Evolutionary conservation across 2,329 filamentous ascomycete genomes (phyloP), one percentile per base, ranked within the genome.

Genomic region (Fusarium continuum): DNA sequence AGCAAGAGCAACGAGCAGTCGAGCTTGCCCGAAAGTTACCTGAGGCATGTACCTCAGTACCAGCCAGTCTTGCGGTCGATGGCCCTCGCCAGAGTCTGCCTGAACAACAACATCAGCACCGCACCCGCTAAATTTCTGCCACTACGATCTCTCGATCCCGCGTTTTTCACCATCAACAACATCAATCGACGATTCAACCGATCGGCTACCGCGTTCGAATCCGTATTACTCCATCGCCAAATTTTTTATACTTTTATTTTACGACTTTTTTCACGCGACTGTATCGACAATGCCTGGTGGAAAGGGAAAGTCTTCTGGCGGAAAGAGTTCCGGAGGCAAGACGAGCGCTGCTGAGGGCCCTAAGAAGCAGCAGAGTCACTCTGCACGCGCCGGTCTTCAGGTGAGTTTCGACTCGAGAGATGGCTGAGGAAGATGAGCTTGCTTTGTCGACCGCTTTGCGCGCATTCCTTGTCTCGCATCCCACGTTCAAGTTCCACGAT

Each of bases 301-400:
- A 82, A 97, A 97, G 86, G 93, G 93, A 85, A 96, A 93, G 84
- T 92, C 89, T 66, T 87, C 90, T 71, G 93, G 93, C 73, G 93
- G 93, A 76, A 97, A 96, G 88, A 93, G 82, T 77, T 85, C 90
- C 55, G 91, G 91, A 72, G 91, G 91, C 72, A 95, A 95, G 84
- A 84, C 83, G 44, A 81, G 82, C 60, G 80, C 74, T 73, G 88
- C 74, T 73, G 89, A 88, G 69, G 85, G 85, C 51, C 82, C 88
- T 76, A 91, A 91, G 83, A 97, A 97, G 84, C 90, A 91, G 75
- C 91, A 96, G 82, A 96, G 95, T 82, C 93, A 97, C 84, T 97
- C 93, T 73, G 92, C 92, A 75, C 93, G 95, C 79, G 93, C 93
- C 77, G 93, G 93, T 76, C 86, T 97, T 71, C 93, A 97, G 90